Conservation (phyloP, 768 basidiomycete species). For the Auricularia cornea region DNA sequence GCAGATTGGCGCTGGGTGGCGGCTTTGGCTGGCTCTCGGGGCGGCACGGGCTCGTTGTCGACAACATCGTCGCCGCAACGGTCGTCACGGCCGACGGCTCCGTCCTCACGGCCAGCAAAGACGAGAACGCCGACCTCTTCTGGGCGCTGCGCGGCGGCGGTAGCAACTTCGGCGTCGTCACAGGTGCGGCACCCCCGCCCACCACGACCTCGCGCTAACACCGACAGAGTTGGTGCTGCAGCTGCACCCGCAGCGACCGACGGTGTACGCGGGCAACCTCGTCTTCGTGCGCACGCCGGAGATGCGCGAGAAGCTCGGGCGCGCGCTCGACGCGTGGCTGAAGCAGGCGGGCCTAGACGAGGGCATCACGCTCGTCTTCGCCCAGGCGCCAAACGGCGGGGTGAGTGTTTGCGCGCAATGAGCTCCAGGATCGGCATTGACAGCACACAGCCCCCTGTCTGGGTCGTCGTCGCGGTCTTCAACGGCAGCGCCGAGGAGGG, state of each 20-base stretch:
- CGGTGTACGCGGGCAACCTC: constrained; percentile 27
- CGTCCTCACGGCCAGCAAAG: neutral
- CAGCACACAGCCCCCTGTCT: neutral
- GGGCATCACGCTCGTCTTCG: neutral
- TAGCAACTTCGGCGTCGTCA: neutral
- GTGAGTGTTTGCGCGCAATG: neutral
- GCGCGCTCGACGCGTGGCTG: neutral
- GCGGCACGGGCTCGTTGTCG: neutral
- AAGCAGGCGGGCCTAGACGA: neutral
- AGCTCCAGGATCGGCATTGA: neutral
- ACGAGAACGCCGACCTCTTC: neutral
- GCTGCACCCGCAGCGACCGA: constrained; percentile 29
- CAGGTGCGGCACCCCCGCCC: no score
- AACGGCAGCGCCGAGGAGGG: neutral
- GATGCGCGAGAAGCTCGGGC: neutral
- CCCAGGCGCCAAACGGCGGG: neutral
- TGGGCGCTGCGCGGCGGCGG: neutral
- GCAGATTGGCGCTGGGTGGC: neutral
- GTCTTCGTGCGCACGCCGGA: neutral
- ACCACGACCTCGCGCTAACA: no score
- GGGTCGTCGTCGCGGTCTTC: neutral
- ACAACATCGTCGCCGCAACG: neutral
- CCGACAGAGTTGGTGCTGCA: constrained; percentile 7
- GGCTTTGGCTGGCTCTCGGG: neutral
- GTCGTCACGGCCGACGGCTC: neutral